Percentiles rank a stretch among this genome's conserved stretches.
Evolutionary conservation across 805 yeast genomes (phyloP).

Genomic region (Saturnispora hagleri): DNA sequence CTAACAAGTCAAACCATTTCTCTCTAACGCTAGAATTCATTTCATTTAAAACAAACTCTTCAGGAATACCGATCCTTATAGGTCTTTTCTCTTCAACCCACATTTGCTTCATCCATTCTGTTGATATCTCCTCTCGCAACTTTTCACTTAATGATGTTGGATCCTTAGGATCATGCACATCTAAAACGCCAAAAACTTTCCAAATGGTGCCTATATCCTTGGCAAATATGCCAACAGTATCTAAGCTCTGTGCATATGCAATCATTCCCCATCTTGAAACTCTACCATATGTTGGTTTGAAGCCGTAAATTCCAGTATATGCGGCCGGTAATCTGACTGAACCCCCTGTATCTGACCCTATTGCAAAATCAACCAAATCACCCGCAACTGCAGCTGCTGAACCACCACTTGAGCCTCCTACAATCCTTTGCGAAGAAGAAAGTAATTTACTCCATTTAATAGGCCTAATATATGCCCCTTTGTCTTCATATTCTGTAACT

Average conservation of each 20-base stretch:
- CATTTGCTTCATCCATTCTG: constrained; percentile 5
- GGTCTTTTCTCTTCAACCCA: constrained; percentile 7
- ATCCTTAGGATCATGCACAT: constrained; percentile 61
- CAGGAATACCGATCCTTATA: constrained; percentile 61
- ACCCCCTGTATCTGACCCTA: constrained; percentile 98
- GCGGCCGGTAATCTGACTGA: constrained; percentile 90
- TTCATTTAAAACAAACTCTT: constrained; percentile 53
- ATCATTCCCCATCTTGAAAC: constrained; percentile 87
- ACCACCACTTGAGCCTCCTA: constrained; percentile 97
- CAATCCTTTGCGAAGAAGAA: constrained; percentile 26
- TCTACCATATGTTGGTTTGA: constrained; percentile 91
- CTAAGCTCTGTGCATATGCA: constrained; percentile 88
- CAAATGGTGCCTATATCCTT: constrained; percentile 35
- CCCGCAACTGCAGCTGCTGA: constrained; percentile 87
- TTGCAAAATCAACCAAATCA: constrained; percentile 56
- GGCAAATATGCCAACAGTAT: constrained; percentile 82
- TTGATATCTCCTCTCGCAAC: constrained; percentile 24
- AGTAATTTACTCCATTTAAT: not conserved
- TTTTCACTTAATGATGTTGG: constrained; percentile 53
- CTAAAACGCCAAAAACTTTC: constrained; percentile 46
- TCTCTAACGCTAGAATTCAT: constrained; percentile 38
- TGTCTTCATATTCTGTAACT: constrained; percentile 17
- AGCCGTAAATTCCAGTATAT: constrained; percentile 74
- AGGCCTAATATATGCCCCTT: constrained; percentile 3
- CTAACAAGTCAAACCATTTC: constrained; percentile 40